Base-by-base conservation (phyloP, 1,284 basidiomycete species). In the Microbotryum scabiosae region DNA sequence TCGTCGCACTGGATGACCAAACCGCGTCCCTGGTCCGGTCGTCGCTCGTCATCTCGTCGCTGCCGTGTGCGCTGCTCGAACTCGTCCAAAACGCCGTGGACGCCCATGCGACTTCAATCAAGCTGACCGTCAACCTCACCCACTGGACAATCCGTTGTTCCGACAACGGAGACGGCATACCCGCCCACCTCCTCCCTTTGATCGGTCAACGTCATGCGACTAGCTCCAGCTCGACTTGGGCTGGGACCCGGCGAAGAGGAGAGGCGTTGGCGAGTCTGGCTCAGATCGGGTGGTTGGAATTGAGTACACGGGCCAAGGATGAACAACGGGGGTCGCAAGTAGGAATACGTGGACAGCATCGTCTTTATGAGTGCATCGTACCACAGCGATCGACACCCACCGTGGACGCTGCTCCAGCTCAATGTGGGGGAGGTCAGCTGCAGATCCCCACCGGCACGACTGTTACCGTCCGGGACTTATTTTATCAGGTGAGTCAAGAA, bases 141-240 rank as follows among this genome's bases (percentile, higher is more conserved):
- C 81, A 85, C 59, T 88, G 88, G 88, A 76, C 79, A 14, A 84
- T 88, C 67, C 85, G 87, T 81, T 86, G 93, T 7, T 80, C 81
- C 67, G 91, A 96, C 75, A 82, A 94, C 72, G 91, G 91, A 0
- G 66, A 67, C 50, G 91, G 91, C 2, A 86, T 96, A 53, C 76
- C 75, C 36, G 81, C 78, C 69, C 79, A 81, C 12, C 82, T 81
- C 1, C 75, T 93, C 66, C 76, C 72, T 26, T 65, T 76, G 14
- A 75, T 92, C 18, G 83, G 81, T 18, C 36, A 41, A 5, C 36
- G 36, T 18, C 36, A 41, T 41, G 12, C 36, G 36, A 18, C 36
- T 0, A 41, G 36, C 36, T 41, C 16, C 4, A 1, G 14, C 14
- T 41, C 36, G 36, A 41, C 36, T 18, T 30, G 8, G 30, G 10